These are phyloP conservation scores for Malassezia psittaci DNA, from an alignment of 1,284 basidiomycete genomes.

Conservation along the genomic window DNA sequence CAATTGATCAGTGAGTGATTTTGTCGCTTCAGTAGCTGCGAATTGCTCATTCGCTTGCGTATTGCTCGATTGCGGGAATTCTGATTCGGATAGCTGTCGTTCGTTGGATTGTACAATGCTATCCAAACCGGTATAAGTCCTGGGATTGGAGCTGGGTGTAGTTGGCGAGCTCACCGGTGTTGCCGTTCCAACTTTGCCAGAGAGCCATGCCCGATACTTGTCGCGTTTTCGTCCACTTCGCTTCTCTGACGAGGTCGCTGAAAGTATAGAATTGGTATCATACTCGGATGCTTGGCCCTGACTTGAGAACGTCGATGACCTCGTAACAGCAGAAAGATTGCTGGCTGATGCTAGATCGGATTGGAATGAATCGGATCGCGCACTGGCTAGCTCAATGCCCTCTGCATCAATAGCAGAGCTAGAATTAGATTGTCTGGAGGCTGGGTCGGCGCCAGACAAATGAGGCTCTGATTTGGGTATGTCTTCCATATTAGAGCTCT, in stretches of 20 bases:
- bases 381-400: no score
- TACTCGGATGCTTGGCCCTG: no score
- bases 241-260: not conserved
- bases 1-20: no score
- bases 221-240: not conserved
- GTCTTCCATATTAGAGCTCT: no score
- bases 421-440: no score
- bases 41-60: not conserved
- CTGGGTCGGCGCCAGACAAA: not conserved
- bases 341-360: no score
- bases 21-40: no score
- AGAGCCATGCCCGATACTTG: constrained; percentile 11
- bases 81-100: not conserved
- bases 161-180: not conserved
- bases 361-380: not conserved
- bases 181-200: not conserved
- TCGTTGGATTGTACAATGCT: not conserved
- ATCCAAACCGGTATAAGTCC: not conserved
- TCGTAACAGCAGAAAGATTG: no score
- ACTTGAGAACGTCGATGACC: no score
- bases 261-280: no score
- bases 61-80: not conserved
- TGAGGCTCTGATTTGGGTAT: not conserved
- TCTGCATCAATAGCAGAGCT: no score
- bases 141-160: not conserved